Evolutionary conservation across 2,329 filamentous ascomycete genomes (phyloP), one percentile per base, ranked within the genome.

Genomic region (Ciborinia camelliae): DNA sequence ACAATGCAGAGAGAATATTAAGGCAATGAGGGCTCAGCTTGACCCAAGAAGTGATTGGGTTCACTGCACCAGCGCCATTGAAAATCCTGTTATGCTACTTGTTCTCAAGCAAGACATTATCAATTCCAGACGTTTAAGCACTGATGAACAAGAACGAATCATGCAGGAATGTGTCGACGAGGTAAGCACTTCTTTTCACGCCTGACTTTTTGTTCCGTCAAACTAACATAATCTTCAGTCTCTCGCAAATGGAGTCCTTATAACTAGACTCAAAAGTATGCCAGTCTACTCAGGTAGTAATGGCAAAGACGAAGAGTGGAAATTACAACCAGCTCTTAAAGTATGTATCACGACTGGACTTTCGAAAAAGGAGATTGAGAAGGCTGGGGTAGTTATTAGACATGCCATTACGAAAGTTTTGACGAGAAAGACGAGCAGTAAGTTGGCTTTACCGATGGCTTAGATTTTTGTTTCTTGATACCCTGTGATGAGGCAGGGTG

Each of bases 41-140:
- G 93, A 98, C 73, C 93, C 93, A 3, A 86, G 94, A 65, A 97
- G 92, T 75, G 95, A 99, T 73, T 98, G 93, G 91, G 87, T 98
- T 53, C 81, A 82, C 48, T 95, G 91, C 78, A 90, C 88, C 6
- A 97, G 93, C 76, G 82, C 87, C 0, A 79, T 82, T 0, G 92
- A 97, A 73, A 98, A 97, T 73, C 95, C 95, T 0, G 82, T 97
- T 61, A 86, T 97, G 82, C 79, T 98, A 2, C 80, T 97, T 57
- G 86, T 88, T 2, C 80, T 99, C 63, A 97, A 97, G 80, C 84
- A 88, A 0, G 91, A 97, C 65, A 86, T 97, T 45, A 81, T 97
- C 48, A 82, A 86, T 59, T 83, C 86, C 1, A 87, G 90, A 73
- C 86, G 85, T 52, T 79, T 96, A 64, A 86, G 81, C 18, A 76